Evolutionary conservation across 1,284 basidiomycete species (phyloP), one percentile per base, ranked within the genome.

Genomic region (Austroboletus novae-zelandiae): DNA sequence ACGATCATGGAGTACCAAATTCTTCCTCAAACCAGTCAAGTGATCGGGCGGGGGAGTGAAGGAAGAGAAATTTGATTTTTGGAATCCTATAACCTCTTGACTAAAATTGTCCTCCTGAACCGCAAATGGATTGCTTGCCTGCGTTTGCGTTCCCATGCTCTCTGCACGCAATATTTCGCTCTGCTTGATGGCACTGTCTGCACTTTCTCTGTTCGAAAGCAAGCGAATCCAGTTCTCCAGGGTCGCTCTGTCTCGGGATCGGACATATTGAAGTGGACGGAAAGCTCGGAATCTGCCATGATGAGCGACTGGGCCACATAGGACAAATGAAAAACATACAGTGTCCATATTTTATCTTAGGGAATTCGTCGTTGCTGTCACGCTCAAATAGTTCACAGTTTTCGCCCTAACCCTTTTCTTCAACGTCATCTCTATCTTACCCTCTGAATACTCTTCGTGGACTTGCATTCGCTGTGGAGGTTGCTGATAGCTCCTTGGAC

Each of bases 181-280:
- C 64, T 94, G 90, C 46, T 83, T 79, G 31, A 98, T 78, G 4
- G 86, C 92, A 51, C 84, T 84, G 60, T 96, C 89, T 5, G 95
- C 96, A 56, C 95, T 89, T 53, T 86, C 89, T 55, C 81, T 83
- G 56, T 96, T 94, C 96, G 98, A 74, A 97, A 98, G 69, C 94
- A 98, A 1, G 90, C 94, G 67, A 99, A 99, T 0, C 94, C 97
- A 0, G 94, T 98, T 9, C 97, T 97, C 43, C 93, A 80, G 30
- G 94, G 93, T 43, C 94, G 86, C 17, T 88, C 91, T 1, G 89
- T 93, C 1, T 79, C 81, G 15, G 76, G 78, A 63, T 99, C 97
- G 71, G 96, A 92, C 95, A 68, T 99, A 99, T 20, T 94, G 87
- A 20, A 99, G 74, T 3, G 94, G 89, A 0, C 97, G 97, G 64